A percentile compares a stretch with the other conserved stretches of the same genome.
phyloP scores from a whole-genome alignment of 257 asterid species.

The Scutellaria galericulata region DNA sequence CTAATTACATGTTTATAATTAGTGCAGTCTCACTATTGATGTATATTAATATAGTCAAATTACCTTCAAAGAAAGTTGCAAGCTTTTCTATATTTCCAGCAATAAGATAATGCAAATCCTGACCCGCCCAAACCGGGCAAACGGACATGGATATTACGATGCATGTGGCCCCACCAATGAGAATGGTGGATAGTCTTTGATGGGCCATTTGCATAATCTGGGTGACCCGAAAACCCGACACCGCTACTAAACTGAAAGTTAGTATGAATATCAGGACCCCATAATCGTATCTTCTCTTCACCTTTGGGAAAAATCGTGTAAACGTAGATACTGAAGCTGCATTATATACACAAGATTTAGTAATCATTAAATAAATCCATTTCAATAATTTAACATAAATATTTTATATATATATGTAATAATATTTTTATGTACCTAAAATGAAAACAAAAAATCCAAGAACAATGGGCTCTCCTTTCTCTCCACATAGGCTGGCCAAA shows the following conservation, averaged over 20 bases:
- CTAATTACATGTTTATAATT: too few relatives aligned
- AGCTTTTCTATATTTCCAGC: constrained; percentile 61
- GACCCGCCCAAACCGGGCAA: constrained; percentile 92
- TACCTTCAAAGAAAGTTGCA: constrained; percentile 66
- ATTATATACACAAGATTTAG: background rate
- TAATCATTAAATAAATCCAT: too few relatives aligned
- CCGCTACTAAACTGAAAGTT: constrained; percentile 74
- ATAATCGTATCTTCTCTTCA: constrained; percentile 73
- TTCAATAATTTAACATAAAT: too few relatives aligned
- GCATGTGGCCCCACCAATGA: constrained; percentile 69
- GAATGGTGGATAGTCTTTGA: constrained; percentile 65
- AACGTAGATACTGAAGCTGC: constrained; percentile 71
- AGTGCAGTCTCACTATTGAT: too few relatives aligned
- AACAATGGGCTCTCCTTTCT: constrained; percentile 62
- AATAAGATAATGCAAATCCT: constrained; percentile 60
- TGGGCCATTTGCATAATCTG: constrained; percentile 60
- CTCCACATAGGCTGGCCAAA: constrained; percentile 57
- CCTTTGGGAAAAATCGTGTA: constrained; percentile 60
- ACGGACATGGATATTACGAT: constrained; percentile 58
- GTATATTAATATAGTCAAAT: too few relatives aligned
- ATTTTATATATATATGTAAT: too few relatives aligned
- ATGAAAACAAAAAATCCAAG: constrained; percentile 60
- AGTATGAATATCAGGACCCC: constrained; percentile 74
- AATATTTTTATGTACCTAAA: constrained; percentile 44
- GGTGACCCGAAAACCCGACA: constrained; percentile 70